These are phyloP conservation scores for Eucalyptus decipiens DNA, from an alignment of 345 rosid genomes.

Conservation along the genomic window DNA sequence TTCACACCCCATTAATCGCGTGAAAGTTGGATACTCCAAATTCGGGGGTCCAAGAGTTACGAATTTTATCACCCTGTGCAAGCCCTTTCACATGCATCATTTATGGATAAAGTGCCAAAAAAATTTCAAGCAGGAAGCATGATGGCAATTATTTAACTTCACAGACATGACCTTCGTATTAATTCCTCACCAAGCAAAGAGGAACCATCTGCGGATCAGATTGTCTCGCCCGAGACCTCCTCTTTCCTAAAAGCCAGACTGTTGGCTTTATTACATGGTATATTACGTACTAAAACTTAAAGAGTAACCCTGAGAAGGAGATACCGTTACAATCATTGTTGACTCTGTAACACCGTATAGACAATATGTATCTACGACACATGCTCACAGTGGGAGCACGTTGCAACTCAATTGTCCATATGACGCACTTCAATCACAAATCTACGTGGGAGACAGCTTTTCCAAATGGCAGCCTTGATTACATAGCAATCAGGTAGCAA, in stretches of 20 bases:
- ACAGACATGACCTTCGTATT: background rate
- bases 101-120: background rate
- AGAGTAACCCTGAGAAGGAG: background rate
- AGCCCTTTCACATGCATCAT: background rate
- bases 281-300: background rate
- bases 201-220: background rate
- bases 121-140: background rate
- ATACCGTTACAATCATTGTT: background rate
- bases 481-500: background rate
- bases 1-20: background rate
- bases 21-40: too few relatives aligned
- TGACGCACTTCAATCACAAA: background rate
- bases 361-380: background rate
- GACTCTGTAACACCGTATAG: background rate
- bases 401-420: background rate
- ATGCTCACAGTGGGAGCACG: background rate
- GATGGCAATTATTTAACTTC: background rate
- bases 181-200: background rate
- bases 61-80: background rate
- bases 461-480: background rate
- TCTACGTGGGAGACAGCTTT: background rate
- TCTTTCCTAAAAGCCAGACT: background rate
- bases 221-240: background rate
- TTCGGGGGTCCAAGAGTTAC: too few relatives aligned
- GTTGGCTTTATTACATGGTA: background rate